Conservation (phyloP, 2,329 filamentous ascomycete genomes). For the Chrysosporium keratinophilum region DNA sequence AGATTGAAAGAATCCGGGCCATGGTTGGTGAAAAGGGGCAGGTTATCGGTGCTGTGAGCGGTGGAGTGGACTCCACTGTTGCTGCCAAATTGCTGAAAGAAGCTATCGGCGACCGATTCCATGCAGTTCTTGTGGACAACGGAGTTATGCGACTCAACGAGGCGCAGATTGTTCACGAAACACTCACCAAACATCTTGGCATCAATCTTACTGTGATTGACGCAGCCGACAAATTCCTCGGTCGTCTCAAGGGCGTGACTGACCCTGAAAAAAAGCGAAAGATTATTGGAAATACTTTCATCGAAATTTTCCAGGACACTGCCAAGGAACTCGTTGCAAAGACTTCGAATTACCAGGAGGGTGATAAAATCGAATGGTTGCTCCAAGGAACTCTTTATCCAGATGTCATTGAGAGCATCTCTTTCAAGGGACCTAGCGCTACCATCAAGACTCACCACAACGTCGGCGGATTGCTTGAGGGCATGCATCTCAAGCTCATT, state of each 20-base stretch:
- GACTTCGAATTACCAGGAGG: constrained; percentile 43
- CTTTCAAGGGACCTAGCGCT: constrained; percentile 59
- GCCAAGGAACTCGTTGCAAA: constrained; percentile 55
- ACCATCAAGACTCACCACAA: constrained; percentile 63
- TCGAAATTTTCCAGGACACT: constrained; percentile 73
- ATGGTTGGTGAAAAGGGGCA: constrained; percentile 74
- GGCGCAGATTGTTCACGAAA: constrained; percentile 69
- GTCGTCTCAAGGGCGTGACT: constrained; percentile 59
- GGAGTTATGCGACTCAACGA: constrained; percentile 80
- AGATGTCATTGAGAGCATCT: constrained; percentile 60
- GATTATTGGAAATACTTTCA: constrained; percentile 67
- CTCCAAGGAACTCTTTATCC: constrained; percentile 76
- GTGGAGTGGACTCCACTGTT: constrained; percentile 84
- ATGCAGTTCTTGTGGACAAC: constrained; percentile 77
- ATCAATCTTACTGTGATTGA: constrained; percentile 88
- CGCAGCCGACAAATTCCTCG: constrained; percentile 66
- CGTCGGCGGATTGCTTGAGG: constrained; percentile 52
- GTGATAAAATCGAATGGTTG: constrained; percentile 75
- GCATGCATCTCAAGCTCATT: constrained; percentile 35
- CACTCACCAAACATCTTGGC: constrained; percentile 64
- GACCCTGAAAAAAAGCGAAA: constrained; percentile 85
- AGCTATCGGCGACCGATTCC: constrained; percentile 76
- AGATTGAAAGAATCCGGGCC: constrained; percentile 67
- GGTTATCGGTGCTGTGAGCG: constrained; percentile 68
- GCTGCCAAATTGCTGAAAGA: constrained; percentile 76